Evolutionary conservation across 192 early-diverging fungal genomes (phyloP).

Genomic region (Chytriomyces hyalinus): DNA sequence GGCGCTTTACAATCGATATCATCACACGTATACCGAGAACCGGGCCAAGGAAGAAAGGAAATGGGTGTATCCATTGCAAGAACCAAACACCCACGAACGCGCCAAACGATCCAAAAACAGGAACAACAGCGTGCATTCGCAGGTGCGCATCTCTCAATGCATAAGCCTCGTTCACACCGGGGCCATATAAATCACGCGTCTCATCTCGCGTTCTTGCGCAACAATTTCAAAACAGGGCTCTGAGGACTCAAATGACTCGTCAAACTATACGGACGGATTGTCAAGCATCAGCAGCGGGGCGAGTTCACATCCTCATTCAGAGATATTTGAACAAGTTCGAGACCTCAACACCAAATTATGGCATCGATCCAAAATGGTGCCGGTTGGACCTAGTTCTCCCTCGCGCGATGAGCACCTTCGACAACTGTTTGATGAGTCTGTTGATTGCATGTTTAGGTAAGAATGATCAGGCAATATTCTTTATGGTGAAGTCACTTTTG

Average conservation of each 20-base stretch:
- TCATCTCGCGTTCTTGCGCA: too few relatives aligned
- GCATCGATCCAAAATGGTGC: neutral
- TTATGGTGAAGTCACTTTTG: too few relatives aligned
- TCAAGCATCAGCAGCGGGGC: conserved; percentile 14
- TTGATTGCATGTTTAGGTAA: conserved; percentile 35
- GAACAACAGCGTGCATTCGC: too few relatives aligned
- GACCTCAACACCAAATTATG: conserved; percentile 34
- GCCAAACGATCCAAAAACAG: too few relatives aligned
- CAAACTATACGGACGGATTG: neutral
- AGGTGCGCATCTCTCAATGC: too few relatives aligned
- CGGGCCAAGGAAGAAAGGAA: conserved; percentile 9
- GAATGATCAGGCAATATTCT: neutral
- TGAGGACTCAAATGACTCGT: neutral
- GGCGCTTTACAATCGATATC: conserved; percentile 31
- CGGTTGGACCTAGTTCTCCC: neutral
- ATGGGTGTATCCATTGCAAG: conserved; percentile 13
- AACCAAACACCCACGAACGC: too few relatives aligned
- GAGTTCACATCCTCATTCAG: conserved; percentile 27
- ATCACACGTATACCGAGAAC: conserved; percentile 7
- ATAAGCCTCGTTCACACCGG: too few relatives aligned
- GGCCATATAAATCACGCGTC: too few relatives aligned
- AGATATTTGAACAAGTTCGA: conserved; percentile 31
- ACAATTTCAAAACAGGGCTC: too few relatives aligned
- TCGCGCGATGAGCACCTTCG: conserved; percentile 14
- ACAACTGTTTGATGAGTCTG: conserved; percentile 22